Evolutionary conservation across 192 early-diverging fungal species (phyloP).

Genomic region (Gonapodya sp.): DNA sequence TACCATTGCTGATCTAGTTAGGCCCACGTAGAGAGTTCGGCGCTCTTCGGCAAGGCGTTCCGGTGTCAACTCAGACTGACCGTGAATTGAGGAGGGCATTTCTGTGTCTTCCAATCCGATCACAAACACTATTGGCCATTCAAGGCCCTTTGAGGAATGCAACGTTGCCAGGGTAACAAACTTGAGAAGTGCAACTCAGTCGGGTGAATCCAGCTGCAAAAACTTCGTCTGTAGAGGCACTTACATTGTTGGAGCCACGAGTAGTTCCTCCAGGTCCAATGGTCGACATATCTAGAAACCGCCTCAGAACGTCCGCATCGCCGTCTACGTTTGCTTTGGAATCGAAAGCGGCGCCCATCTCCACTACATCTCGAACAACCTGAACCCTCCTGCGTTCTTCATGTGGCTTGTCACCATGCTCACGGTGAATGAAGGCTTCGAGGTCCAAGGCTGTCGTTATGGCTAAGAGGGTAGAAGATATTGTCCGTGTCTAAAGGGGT

Average conservation of each 20-base stretch:
- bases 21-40: slow-evolving; percentile 1
- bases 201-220: too few relatives aligned
- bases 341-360: not conserved
- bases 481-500: not conserved
- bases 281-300: not conserved
- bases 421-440: not conserved
- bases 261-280: not conserved
- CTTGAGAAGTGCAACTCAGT: too few relatives aligned
- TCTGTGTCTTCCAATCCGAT: not conserved
- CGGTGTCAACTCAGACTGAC: not conserved
- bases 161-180: not conserved
- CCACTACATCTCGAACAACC: not conserved
- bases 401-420: not conserved
- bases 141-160: slow-evolving; percentile 7
- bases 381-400: not conserved
- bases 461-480: not conserved
- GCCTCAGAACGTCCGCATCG: not conserved
- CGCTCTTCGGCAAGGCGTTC: slow-evolving; percentile 2
- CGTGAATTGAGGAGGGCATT: not conserved
- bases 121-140: slow-evolving; percentile 12
- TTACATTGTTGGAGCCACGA: not conserved
- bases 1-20: not conserved
- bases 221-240: too few relatives aligned
- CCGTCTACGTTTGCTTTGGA: not conserved
- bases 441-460: not conserved